phyloP scores from a whole-genome alignment of 495 filamentous ascomycete genomes.

The Penicillium ucsense region DNA sequence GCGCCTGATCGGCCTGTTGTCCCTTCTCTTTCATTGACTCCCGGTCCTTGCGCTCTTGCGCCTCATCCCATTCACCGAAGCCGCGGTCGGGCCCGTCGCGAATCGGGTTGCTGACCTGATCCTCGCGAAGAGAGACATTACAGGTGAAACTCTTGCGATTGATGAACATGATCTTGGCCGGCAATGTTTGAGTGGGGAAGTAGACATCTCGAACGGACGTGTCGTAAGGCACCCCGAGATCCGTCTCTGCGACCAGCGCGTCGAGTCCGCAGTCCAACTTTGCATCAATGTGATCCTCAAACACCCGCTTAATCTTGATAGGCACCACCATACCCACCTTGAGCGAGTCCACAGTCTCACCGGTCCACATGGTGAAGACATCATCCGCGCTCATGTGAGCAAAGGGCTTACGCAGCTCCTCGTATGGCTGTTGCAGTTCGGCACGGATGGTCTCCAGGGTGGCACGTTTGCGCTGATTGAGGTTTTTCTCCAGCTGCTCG shows the following conservation, averaged over 20 bases:
- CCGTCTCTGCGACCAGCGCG: constrained; percentile 66
- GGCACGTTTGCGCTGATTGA: constrained; percentile 87
- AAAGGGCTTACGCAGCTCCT: constrained; percentile 83
- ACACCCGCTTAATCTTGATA: constrained; percentile 77
- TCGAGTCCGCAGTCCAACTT: constrained; percentile 92
- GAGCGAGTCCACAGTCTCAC: constrained; percentile 78
- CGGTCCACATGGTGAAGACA: constrained; percentile 94
- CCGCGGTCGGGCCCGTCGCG: constrained; percentile 56
- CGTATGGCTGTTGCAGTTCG: constrained; percentile 84
- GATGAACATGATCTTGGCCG: constrained; percentile 76
- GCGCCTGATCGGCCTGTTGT: constrained; percentile 66
- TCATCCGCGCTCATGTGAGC: constrained; percentile 61
- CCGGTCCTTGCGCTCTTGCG: constrained; percentile 66
- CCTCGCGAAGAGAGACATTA: constrained; percentile 74
- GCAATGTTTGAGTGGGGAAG: constrained; percentile 67
- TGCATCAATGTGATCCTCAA: constrained; percentile 83
- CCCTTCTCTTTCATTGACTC: constrained; percentile 74
- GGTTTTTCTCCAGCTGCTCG: constrained; percentile 85
- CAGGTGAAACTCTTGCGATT: constrained; percentile 73
- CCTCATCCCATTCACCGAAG: constrained; percentile 76
- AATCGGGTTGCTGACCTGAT: constrained; percentile 61
- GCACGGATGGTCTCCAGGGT: constrained; percentile 94
- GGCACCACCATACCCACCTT: constrained; percentile 84
- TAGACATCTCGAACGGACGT: constrained; percentile 49
- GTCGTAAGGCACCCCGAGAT: constrained; percentile 55